Base-by-base conservation (phyloP, 2,329 filamentous ascomycete genomes). In the Fusarium tricinctum region DNA sequence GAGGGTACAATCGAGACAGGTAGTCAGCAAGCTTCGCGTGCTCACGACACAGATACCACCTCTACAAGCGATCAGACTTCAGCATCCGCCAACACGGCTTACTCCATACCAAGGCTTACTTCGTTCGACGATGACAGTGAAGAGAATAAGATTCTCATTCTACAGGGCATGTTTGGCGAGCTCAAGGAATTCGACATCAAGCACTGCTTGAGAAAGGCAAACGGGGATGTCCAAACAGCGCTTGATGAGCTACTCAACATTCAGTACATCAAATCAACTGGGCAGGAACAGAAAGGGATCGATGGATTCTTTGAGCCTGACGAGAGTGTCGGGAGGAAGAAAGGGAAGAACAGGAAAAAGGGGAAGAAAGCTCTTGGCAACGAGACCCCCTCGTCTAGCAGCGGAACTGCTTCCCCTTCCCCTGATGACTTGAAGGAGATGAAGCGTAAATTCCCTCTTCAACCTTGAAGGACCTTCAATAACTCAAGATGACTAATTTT, bases 221-320 rank as follows among this genome's bases (percentile, higher is more conserved):
- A 86, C 13, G 88, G 90, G 1, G 88, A 93, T 68, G 86, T 92
- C 39, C 87, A 89, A 59, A 83, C 84, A 15, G 88, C 93, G 2
- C 89, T 97, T 65, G 93, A 97, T 72, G 89, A 93, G 60, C 82
- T 98, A 14, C 85, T 97, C 32, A 97, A 92, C 69, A 84, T 93
- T 15, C 88, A 92, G 20, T 93, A 91, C 74, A 89, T 97, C 6
- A 88, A 93, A 59, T 88, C 93, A 58, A 85, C 83, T 1, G 86
- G 86, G 1, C 83, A 87, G 54, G 82, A 86, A 2, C 81, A 84
- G 2, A 95, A 92, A 75, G 92, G 94, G 0, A 83, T 97, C n/a
- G 93, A 97, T 59, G 93, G 88, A 0, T 97, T 97, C 75, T 89
- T 88, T 22, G 84, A 88, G 39, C 84, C 85, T 0, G 84, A 88